A percentile compares a stretch with the other conserved stretches of the same genome.
phyloP scores from a whole-genome alignment of 1,284 basidiomycete genomes.

The Tilletia caries region DNA sequence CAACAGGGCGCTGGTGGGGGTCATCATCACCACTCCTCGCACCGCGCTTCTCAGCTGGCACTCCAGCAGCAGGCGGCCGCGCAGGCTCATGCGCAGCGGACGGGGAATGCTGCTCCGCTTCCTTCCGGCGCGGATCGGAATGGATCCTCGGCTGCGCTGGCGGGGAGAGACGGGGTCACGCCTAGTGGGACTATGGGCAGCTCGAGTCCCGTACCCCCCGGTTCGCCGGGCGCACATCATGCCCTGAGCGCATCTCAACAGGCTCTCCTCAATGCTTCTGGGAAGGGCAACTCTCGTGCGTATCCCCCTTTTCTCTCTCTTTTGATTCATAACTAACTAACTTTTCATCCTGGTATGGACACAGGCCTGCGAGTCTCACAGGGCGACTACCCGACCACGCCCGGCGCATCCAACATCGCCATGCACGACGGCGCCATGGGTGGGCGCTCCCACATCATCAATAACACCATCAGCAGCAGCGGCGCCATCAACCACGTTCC shows the following conservation, averaged over 20 bases:
- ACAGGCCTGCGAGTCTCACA: slow-evolving; percentile 31
- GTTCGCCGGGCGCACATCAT: not conserved
- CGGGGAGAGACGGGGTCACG: not conserved
- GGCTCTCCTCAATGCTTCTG: slow-evolving; percentile 6
- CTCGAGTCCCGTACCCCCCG: slow-evolving; percentile 1
- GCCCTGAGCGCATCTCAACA: slow-evolving; percentile 6
- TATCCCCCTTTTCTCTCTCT: not conserved
- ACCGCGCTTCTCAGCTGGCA: not conserved
- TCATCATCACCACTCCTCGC: slow-evolving; percentile 11
- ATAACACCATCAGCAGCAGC: not conserved
- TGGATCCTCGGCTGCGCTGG: not conserved
- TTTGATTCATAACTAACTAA: not conserved
- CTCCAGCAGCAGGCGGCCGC: slow-evolving; percentile 11
- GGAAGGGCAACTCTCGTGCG: slow-evolving; percentile 7
- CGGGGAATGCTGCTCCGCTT: not conserved
- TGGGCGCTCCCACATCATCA: slow-evolving; percentile 11
- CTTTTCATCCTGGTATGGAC: not conserved
- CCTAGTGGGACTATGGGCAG: not conserved
- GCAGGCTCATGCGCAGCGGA: slow-evolving; percentile 4
- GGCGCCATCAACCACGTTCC: too few relatives aligned
- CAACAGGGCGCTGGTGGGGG: not conserved
- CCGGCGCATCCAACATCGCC: slow-evolving; percentile 40
- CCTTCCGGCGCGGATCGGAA: too few relatives aligned
- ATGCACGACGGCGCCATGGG: slow-evolving; percentile 44
- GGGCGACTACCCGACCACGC: slow-evolving; percentile 29